Evolutionary conservation across 176 grass and related monocot genomes (phyloP).

Genomic region (Hyparrhenia diplandra): DNA sequence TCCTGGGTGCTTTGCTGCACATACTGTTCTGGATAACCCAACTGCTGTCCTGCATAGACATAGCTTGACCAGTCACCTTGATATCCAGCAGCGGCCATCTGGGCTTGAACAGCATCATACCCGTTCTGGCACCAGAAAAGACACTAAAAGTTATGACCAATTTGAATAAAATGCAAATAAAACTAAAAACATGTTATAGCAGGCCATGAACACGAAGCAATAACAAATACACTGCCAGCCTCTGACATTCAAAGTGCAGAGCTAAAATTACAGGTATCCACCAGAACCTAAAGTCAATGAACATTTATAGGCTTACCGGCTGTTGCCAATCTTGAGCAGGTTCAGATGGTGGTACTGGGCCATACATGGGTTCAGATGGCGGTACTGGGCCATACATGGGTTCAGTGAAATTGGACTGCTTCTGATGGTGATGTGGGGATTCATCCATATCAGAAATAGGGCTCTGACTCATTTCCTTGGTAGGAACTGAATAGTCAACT

Average conservation of each 20-base stretch:
- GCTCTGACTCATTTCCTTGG: slow-evolving; percentile 22
- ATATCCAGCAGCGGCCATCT: slow-evolving; percentile 76
- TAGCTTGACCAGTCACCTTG: slow-evolving; percentile 75
- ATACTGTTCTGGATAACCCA: slow-evolving; percentile 36
- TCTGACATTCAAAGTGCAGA: background rate
- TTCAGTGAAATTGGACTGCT: no score
- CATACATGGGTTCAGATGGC: slow-evolving; percentile 81
- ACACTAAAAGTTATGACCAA: background rate
- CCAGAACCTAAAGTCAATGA: background rate
- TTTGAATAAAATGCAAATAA: background rate
- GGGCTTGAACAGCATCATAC: slow-evolving; percentile 83
- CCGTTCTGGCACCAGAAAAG: slow-evolving; percentile 34
- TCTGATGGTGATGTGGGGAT: no score
- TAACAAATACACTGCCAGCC: background rate
- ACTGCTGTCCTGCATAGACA: slow-evolving; percentile 60
- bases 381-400: no score
- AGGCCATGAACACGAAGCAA: background rate
- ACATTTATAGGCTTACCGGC: slow-evolving; percentile 34
- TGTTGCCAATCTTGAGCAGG: slow-evolving; percentile 71
- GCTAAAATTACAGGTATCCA: no score
- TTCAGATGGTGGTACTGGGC: slow-evolving; percentile 75
- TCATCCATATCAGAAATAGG: no score
- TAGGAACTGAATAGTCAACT: no score
- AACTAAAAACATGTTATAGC: background rate
- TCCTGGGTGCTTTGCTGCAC: slow-evolving; percentile 61